Base-by-base conservation (phyloP, 2,329 filamentous ascomycete species). In the Stachybotrys chlorohalonatus region DNA sequence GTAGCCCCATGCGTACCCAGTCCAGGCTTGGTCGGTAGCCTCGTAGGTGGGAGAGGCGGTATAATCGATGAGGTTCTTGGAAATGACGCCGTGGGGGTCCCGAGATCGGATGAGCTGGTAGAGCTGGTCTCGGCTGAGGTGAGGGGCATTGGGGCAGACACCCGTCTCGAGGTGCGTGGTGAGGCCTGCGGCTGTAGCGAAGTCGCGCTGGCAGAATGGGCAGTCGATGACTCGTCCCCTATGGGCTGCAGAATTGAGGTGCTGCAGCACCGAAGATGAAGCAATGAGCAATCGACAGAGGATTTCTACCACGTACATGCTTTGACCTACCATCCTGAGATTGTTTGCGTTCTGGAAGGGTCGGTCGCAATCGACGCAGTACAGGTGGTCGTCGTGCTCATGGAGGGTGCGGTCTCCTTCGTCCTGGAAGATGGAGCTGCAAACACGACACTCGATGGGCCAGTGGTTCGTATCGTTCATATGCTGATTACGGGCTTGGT, bases 81-180 rank as follows among this genome's bases (percentile, higher is more conserved):
- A 77, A 53, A 86, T 75, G 32, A 73, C 3, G 11, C 78, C 74
- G 5, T 69, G 47, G 0, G 73, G 71, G 55, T 86, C 82, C 1
- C 71, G 68, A 13, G 62, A 55, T 2, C 73, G 72, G 7, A 85
- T 66, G 11, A 73, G 62, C 0, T 62, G 57, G 63, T 77, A 77
- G 5, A 86, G 70, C 3, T 58, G 64, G 9, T 80, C 73, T 9
- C 78, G 76, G 61, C 79, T 74, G 1, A 84, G 48, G 36, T 42
- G 9, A 0, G 63, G 67, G 0, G 79, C 77, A 0, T 64, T 64
- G 0, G 73, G 73, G 52, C 83, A 87, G 0, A 70, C 65, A n/a
- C 77, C 77, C 1, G 61, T 66, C 58, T 87, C 84, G 1, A 86
- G 65, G 57, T 87, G 81, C 62, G 83, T 72, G 0, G 70, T 62